A percentile compares a stretch with the other conserved stretches of the same genome.
phyloP scores from a whole-genome alignment of 2,329 filamentous ascomycete genomes.

The Aschersonia sp. region DNA sequence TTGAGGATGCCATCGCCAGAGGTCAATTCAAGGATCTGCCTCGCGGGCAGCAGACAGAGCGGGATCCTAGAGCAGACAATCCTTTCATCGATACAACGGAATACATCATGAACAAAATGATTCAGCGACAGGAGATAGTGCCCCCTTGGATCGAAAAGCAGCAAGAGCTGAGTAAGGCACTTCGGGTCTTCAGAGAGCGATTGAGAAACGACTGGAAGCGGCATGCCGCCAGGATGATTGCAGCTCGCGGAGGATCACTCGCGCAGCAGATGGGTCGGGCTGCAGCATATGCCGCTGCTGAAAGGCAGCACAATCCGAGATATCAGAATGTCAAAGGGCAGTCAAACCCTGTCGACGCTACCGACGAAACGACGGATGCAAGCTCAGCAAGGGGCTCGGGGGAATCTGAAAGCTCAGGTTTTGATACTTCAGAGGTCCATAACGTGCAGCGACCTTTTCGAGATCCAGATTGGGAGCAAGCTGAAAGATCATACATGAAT shows the following conservation, averaged over 20 bases:
- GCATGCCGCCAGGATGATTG: slow-evolving; percentile 65
- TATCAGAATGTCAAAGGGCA: slow-evolving; percentile 3
- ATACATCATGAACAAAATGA: slow-evolving; percentile 98
- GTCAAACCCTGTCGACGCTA: not conserved
- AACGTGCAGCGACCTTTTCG: slow-evolving; percentile 49
- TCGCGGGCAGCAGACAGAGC: slow-evolving; percentile 63
- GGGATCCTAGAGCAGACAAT: slow-evolving; percentile 69
- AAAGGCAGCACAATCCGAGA: slow-evolving; percentile 49
- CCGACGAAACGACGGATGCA: not conserved
- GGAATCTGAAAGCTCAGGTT: not conserved
- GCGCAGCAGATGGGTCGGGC: slow-evolving; percentile 60
- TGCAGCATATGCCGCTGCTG: slow-evolving; percentile 60
- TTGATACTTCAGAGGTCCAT: not conserved
- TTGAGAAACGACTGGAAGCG: slow-evolving; percentile 72
- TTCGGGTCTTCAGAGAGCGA: slow-evolving; percentile 56
- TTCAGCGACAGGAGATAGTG: slow-evolving; percentile 87
- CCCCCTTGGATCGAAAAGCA: slow-evolving; percentile 99
- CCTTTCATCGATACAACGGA: slow-evolving; percentile 94
- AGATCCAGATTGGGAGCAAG: slow-evolving; percentile 59
- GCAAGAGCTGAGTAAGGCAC: slow-evolving; percentile 64
- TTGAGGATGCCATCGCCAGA: slow-evolving; percentile 83
- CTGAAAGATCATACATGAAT: slow-evolving; percentile 61
- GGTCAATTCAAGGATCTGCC: slow-evolving; percentile 80
- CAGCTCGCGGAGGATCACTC: slow-evolving; percentile 61
- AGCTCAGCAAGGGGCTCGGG: not conserved